Evolutionary conservation across 768 basidiomycete species (phyloP).

Genomic region (Termitomyces sp.): DNA sequence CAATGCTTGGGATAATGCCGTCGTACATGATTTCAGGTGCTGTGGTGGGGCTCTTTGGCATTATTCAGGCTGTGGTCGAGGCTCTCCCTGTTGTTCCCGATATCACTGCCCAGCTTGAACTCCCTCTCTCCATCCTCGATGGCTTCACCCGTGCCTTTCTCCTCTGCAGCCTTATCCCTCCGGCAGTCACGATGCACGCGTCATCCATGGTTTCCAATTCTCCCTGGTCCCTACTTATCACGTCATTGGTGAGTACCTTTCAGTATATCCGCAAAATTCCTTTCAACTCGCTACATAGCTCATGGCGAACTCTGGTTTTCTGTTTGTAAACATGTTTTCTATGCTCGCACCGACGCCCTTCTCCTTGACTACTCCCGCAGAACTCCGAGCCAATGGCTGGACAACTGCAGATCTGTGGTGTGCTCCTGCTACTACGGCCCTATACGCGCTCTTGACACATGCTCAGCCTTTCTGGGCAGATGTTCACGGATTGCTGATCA

Average conservation of each 20-base stretch:
- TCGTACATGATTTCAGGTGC: slow-evolving; percentile 79
- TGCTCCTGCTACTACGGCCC: slow-evolving; percentile 68
- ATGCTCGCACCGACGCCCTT: slow-evolving; percentile 71
- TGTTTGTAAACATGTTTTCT: slow-evolving; percentile 69
- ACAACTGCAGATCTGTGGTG: slow-evolving; percentile 81
- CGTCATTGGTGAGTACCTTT: slow-evolving; percentile 54
- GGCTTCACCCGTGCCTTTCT: slow-evolving; percentile 76
- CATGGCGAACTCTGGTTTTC: slow-evolving; percentile 76
- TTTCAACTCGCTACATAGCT: slow-evolving; percentile 36
- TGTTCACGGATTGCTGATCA: slow-evolving; percentile 41
- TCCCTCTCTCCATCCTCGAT: slow-evolving; percentile 71
- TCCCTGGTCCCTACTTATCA: slow-evolving; percentile 71
- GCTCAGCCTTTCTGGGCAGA: slow-evolving; percentile 83
- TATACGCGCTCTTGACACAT: slow-evolving; percentile 82
- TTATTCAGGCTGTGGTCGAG: slow-evolving; percentile 56
- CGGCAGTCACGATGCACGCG: slow-evolving; percentile 51
- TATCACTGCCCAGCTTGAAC: slow-evolving; percentile 51
- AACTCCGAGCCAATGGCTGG: slow-evolving; percentile 83
- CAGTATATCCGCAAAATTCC: no score
- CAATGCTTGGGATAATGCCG: slow-evolving; percentile 58
- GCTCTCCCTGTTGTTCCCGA: slow-evolving; percentile 51
- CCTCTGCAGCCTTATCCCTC: slow-evolving; percentile 73
- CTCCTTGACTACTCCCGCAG: slow-evolving; percentile 68
- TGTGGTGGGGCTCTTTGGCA: slow-evolving; percentile 56
- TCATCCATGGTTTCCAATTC: slow-evolving; percentile 50